These are phyloP conservation scores for Usnea hakonensis DNA, from an alignment of 495 filamentous ascomycete genomes.

Conservation along the genomic window DNA sequence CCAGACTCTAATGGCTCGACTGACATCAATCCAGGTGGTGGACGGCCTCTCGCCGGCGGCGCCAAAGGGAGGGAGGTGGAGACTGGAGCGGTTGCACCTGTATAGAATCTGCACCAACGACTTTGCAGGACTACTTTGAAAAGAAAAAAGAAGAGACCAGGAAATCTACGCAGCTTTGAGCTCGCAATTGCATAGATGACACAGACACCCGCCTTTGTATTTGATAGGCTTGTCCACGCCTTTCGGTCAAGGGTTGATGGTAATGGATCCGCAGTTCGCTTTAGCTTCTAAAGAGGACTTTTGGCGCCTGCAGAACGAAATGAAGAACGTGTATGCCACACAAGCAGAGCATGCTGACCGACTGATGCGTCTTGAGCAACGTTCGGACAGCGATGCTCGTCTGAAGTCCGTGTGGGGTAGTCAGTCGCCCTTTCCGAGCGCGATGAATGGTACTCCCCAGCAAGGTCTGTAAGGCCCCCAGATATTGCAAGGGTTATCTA, in stretches of 20 bases:
- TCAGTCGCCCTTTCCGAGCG: slow-evolving; percentile 70
- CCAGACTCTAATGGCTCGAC: neutral
- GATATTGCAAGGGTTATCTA: slow-evolving; percentile 13
- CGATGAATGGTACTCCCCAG: slow-evolving; percentile 58
- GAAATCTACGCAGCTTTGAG: neutral
- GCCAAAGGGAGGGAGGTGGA: slow-evolving; percentile 16
- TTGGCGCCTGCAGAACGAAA: slow-evolving; percentile 78
- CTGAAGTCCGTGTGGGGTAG: slow-evolving; percentile 80
- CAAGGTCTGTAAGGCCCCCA: slow-evolving; percentile 51
- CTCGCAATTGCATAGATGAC: slow-evolving; percentile 15
- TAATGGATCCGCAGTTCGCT: slow-evolving; percentile 58
- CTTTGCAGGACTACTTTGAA: neutral
- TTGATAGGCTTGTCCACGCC: slow-evolving; percentile 7
- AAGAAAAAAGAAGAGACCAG: neutral
- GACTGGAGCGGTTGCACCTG: slow-evolving; percentile 12
- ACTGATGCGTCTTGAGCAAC: slow-evolving; percentile 68
- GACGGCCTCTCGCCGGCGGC: slow-evolving; percentile 15
- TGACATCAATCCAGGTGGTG: slow-evolving; percentile 5
- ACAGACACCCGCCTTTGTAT: slow-evolving; percentile 5
- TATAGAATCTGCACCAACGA: neutral
- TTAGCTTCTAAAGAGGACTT: slow-evolving; percentile 68
- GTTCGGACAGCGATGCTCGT: slow-evolving; percentile 72
- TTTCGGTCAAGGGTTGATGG: slow-evolving; percentile 19
- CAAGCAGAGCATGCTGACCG: slow-evolving; percentile 78
- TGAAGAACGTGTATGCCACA: slow-evolving; percentile 70